Evolutionary conservation across 2,329 filamentous ascomycete genomes (phyloP), one percentile per base, ranked within the genome.

Genomic region (Diatrype stigma): DNA sequence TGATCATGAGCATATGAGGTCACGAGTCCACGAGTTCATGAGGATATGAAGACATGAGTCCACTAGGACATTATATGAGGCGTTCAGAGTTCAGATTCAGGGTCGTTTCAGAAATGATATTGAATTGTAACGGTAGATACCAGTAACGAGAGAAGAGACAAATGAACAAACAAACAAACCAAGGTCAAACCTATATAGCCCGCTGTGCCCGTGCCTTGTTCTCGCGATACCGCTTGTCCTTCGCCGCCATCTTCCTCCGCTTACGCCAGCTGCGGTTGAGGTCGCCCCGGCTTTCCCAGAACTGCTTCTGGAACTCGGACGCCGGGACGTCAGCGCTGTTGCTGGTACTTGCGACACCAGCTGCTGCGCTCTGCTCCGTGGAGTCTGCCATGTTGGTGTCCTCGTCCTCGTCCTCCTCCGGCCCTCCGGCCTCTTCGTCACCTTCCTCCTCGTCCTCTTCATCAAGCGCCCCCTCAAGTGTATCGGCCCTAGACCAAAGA

Each of bases 261-360:
- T 75, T 79, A 72, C 84, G 85, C 85, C 85, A 88, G 14, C 81
- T 80, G 48, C 79, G 70, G 62, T 86, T 87, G 48, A 85, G 70
- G 37, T 87, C 80, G 1, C 84, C 78, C 16, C 85, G 72, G 55
- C 85, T 80, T 58, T 86, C 80, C 77, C 83, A 87, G 67, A 88
- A 88, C 76, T 81, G 85, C 50, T 81, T 78, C 63, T 84, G 80
- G 59, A 86, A 86, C 54, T 85, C 80, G 42, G 70, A 72, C 4
- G 67, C 60, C 10, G 65, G 59, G 6, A 52, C 34, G 12, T 47
- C 42, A 16, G 47, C 47, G 7, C 46, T 46, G 12, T 35, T 46
- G 17, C 35, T 38, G 14, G 26, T 40, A 17, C 47, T 48, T 6
- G 45, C 47, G 16, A 23, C 48, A 17, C 35, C 38, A 14, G 45